Evolutionary conservation across 768 basidiomycete species (phyloP).

Genomic region (Chalciporus piperatus): DNA sequence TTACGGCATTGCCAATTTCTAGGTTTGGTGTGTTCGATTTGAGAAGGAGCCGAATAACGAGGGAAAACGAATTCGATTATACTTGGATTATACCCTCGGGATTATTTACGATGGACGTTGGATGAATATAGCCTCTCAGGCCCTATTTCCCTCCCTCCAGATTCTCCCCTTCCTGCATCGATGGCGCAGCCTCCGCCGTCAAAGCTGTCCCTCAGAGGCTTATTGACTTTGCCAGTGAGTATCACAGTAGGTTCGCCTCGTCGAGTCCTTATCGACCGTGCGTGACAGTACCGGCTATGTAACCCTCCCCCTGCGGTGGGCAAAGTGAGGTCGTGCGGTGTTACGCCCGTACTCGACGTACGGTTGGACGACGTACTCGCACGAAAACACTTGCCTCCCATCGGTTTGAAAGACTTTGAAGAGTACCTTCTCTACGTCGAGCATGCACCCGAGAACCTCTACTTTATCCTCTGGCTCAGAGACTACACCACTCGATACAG

Average conservation of each 20-base stretch:
- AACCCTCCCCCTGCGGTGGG: slow-evolving; percentile 67
- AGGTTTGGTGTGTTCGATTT: neutral
- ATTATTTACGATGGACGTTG: slow-evolving; percentile 3
- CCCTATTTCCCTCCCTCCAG: neutral
- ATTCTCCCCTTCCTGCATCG: neutral
- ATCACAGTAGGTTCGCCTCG: no score
- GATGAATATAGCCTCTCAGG: no score
- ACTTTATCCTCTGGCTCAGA: slow-evolving; percentile 79
- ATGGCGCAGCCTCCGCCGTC: slow-evolving; percentile 31
- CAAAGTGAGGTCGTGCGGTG: slow-evolving; percentile 65
- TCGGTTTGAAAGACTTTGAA: slow-evolving; percentile 74
- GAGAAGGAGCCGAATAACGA: neutral
- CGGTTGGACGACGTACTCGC: slow-evolving; percentile 73
- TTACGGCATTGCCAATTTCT: neutral
- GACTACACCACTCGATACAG: slow-evolving; percentile 60
- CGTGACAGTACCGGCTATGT: slow-evolving; percentile 47
- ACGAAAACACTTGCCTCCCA: slow-evolving; percentile 74
- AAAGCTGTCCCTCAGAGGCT: slow-evolving; percentile 30
- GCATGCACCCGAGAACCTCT: slow-evolving; percentile 73
- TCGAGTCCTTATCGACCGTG: no score
- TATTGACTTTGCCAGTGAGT: slow-evolving; percentile 42
- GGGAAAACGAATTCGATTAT: neutral
- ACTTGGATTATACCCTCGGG: neutral
- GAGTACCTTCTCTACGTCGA: slow-evolving; percentile 84
- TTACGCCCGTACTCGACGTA: slow-evolving; percentile 66